Conservation (phyloP, 495 filamentous ascomycete genomes). For the Penicillium bialowiezense region DNA sequence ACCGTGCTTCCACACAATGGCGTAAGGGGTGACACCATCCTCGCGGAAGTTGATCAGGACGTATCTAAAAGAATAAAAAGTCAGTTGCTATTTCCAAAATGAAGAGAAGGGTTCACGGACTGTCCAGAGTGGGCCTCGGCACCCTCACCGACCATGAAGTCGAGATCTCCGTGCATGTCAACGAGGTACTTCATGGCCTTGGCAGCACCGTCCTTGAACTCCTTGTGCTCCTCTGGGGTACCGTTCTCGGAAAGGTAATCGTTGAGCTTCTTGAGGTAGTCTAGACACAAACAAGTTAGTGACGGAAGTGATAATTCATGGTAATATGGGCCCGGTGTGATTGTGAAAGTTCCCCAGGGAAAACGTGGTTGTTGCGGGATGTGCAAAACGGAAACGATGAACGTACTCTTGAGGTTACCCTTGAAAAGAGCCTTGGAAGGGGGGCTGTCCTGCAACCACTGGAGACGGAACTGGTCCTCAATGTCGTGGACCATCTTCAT, state of each 20-base stretch:
- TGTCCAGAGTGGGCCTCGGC: too few relatives aligned
- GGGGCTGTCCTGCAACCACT: slow-evolving; percentile 68
- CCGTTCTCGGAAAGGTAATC: neutral
- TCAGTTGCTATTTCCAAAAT: too few relatives aligned
- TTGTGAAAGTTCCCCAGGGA: too few relatives aligned
- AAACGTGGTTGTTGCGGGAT: too few relatives aligned
- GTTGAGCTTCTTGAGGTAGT: slow-evolving; percentile 74
- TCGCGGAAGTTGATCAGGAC: slow-evolving; percentile 96
- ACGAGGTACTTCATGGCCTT: slow-evolving; percentile 75
- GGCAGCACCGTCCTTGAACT: slow-evolving; percentile 72
- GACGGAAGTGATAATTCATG: too few relatives aligned
- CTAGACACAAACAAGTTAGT: slow-evolving; percentile 36
- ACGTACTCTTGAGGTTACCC: slow-evolving; percentile 74
- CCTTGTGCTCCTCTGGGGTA: slow-evolving; percentile 4
- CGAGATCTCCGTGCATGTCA: slow-evolving; percentile 87
- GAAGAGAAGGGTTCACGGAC: too few relatives aligned
- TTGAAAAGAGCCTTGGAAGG: slow-evolving; percentile 75
- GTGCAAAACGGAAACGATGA: neutral
- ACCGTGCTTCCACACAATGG: slow-evolving; percentile 95
- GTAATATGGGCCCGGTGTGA: too few relatives aligned
- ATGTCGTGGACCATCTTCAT: slow-evolving; percentile 81
- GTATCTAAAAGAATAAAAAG: slow-evolving; percentile 61
- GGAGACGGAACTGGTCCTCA: slow-evolving; percentile 86
- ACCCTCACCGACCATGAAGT: slow-evolving; percentile 90
- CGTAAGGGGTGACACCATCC: slow-evolving; percentile 86